phyloP scores from a whole-genome alignment of 176 grass and related monocot genomes.

The Aegilops tauschii region DNA sequence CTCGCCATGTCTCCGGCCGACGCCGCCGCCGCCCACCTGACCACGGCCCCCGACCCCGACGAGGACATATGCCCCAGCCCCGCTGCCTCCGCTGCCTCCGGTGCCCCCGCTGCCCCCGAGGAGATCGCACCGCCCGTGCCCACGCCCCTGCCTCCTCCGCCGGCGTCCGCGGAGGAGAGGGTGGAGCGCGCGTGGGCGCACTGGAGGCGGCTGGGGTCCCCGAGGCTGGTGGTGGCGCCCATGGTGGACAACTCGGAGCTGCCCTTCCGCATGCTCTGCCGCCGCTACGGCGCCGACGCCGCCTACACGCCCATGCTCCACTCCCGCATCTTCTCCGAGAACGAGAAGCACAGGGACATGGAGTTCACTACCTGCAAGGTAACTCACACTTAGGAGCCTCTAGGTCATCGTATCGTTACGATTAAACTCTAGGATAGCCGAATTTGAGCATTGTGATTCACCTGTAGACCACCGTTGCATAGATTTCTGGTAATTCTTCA shows the following conservation, averaged over 20 bases:
- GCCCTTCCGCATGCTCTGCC: constrained; percentile 93
- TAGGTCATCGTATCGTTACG: not conserved
- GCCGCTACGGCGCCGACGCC: constrained; percentile 78
- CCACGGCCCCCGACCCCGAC: constrained; percentile 29
- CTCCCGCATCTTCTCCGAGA: constrained; percentile 95
- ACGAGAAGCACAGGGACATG: constrained; percentile 88
- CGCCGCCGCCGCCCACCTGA: constrained; percentile 27
- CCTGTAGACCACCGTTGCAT: not conserved
- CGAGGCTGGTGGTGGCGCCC: constrained; percentile 67
- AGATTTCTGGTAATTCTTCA: not conserved
- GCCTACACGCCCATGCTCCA: constrained; percentile 99
- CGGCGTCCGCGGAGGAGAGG: constrained; percentile 43
- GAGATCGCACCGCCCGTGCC: not conserved
- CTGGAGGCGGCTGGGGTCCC: constrained; percentile 71
- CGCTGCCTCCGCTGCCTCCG: not conserved
- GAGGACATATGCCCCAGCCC: constrained; percentile 35
- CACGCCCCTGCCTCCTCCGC: constrained; percentile 11
- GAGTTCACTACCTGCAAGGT: constrained; percentile 96
- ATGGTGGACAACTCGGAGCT: constrained; percentile 99
- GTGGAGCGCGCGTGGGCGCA: constrained; percentile 84
- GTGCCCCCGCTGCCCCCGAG: not conserved
- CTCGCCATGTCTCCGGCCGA: constrained; percentile 47
- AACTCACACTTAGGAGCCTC: not conserved
- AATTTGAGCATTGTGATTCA: not conserved
- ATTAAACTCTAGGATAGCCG: not conserved